Conservation (phyloP, 768 basidiomycete genomes). For the Boletus subparvulus region DNA sequence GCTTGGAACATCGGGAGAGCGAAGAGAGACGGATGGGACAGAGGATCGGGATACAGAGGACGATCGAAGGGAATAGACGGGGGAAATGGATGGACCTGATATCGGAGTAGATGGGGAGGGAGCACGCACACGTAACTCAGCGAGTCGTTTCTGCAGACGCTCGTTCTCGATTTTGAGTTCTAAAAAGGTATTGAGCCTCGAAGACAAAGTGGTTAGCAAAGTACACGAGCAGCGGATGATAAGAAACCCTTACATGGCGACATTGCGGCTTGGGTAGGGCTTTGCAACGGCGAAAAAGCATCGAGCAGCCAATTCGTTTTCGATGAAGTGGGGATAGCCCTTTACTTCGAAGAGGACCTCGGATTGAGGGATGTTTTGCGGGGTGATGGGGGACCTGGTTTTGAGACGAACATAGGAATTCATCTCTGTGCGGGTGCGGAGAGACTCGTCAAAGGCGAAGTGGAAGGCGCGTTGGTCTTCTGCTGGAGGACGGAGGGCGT, state of each 20-base stretch:
- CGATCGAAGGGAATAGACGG: constrained; percentile 30
- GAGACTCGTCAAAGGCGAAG: constrained; percentile 52
- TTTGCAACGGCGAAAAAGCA: constrained; percentile 76
- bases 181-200: constrained; percentile 67
- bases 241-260: constrained; percentile 52
- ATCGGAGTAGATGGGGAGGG: constrained; percentile 17
- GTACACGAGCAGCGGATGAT: not conserved
- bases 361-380: constrained; percentile 32
- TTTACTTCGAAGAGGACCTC: constrained; percentile 71
- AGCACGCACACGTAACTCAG: constrained; percentile 38
- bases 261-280: constrained; percentile 74
- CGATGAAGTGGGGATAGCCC: constrained; percentile 56
- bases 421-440: constrained; percentile 51
- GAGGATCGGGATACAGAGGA: constrained; percentile 25
- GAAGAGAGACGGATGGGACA: constrained; percentile 18
- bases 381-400: constrained; percentile 38
- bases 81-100: constrained; percentile 17
- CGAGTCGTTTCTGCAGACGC: constrained; percentile 62
- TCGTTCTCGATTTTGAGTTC: constrained; percentile 91
- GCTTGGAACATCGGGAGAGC: constrained; percentile 10
- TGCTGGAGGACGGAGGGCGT: constrained; percentile 35
- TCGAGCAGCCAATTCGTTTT: constrained; percentile 40
- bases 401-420: constrained; percentile 61
- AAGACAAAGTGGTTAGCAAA: constrained; percentile 2
- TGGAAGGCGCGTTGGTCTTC: constrained; percentile 53